phyloP scores from a whole-genome alignment of 1,284 basidiomycete species.

The Phellinidium pouzarii region DNA sequence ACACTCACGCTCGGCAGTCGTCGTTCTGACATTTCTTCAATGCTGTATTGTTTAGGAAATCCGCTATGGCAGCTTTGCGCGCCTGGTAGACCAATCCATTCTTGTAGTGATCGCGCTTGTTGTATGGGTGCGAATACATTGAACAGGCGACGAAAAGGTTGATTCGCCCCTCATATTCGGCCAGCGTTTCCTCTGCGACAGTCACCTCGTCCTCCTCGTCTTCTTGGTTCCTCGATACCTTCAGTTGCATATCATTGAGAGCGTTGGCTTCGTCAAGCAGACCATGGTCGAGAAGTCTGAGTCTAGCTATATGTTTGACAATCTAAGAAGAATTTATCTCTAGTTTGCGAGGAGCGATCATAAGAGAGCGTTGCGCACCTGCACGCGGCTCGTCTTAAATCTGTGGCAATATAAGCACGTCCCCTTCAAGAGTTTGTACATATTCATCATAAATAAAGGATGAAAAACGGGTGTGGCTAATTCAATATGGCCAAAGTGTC shows the following conservation, averaged over 20 bases:
- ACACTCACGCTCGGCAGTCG: constrained; percentile 75
- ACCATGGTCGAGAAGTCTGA: constrained; percentile 87
- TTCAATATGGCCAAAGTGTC: constrained; percentile 99
- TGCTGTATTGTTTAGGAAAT: constrained; percentile 74
- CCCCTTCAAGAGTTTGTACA: constrained; percentile 83
- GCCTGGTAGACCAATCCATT: constrained; percentile 84
- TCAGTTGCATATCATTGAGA: constrained; percentile 56
- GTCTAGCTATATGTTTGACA: constrained; percentile 75
- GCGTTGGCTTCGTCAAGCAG: constrained; percentile 78
- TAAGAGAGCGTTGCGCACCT: constrained; percentile 45
- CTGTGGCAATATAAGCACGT: constrained; percentile 96
- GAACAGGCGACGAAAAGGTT: constrained; percentile 72
- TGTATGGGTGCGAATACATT: constrained; percentile 35
- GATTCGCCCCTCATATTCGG: constrained; percentile 64
- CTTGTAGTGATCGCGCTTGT: constrained; percentile 82
- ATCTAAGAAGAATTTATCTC: constrained; percentile 2
- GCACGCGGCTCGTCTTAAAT: constrained; percentile 77
- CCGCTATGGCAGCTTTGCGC: constrained; percentile 76
- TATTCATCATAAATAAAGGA: constrained; percentile 92
- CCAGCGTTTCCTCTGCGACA: constrained; percentile 48
- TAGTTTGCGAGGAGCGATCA: constrained; percentile 6
- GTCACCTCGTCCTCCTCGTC: constrained; percentile 34
- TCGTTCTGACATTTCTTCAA: constrained; percentile 69
- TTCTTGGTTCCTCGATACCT: constrained; percentile 30
- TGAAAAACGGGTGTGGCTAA: constrained; percentile 95